Percentiles rank a stretch among this genome's conserved stretches.
phyloP scores from a whole-genome alignment of 116 monocot genomes.

The Iris pallida region DNA sequence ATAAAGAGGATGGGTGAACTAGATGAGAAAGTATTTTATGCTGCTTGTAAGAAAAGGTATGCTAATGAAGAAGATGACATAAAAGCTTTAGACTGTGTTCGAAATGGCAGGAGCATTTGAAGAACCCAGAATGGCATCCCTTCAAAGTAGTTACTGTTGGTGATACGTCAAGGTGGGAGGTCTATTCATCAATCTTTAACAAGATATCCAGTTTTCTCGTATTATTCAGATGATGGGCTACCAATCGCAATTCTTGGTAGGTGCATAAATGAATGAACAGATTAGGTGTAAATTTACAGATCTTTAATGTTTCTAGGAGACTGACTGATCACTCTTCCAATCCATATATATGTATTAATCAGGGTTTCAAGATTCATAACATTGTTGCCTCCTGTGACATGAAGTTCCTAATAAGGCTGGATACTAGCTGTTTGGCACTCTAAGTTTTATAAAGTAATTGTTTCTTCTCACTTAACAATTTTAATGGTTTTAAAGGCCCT shows the following conservation, averaged over 20 bases:
- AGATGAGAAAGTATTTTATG: conserved; percentile 39
- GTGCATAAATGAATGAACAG: too few relatives aligned
- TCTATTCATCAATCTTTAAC: not conserved
- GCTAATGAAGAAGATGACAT: conserved; percentile 17
- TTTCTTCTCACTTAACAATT: not conserved
- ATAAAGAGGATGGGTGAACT: conserved; percentile 63
- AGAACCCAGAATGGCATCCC: conserved; percentile 19
- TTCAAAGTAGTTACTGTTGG: conserved; percentile 18
- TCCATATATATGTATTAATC: not conserved
- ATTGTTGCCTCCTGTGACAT: not conserved
- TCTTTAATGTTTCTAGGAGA: too few relatives aligned
- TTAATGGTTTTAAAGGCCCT: not conserved
- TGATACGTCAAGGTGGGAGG: conserved; percentile 8
- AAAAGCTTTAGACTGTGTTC: conserved; percentile 34
- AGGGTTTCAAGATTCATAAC: not conserved
- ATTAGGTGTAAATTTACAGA: not conserved
- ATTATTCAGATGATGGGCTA: not conserved
- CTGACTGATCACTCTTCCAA: too few relatives aligned
- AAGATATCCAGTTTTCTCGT: not conserved
- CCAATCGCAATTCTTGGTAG: not conserved
- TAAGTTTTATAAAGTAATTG: not conserved
- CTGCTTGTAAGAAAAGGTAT: conserved; percentile 37
- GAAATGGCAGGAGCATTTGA: conserved; percentile 18
- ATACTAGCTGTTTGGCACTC: not conserved
- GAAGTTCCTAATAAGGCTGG: not conserved